Conservation (phyloP, 768 basidiomycete species). For the Pisolithus sp. region DNA sequence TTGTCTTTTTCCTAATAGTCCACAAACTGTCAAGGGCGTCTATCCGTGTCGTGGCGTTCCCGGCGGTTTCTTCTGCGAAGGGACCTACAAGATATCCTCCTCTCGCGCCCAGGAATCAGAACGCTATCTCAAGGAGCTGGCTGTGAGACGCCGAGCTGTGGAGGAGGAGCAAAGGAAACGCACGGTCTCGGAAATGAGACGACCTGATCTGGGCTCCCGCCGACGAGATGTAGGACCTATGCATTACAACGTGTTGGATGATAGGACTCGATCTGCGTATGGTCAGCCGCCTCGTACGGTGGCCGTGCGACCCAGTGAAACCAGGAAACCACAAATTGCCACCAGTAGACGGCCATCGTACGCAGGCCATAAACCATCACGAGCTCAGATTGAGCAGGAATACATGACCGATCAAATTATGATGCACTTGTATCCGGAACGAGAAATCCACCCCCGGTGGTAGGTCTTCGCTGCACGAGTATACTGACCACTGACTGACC, state of each 20-base stretch:
- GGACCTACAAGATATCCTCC: constrained; percentile 28
- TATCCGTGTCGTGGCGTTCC: constrained; percentile 29
- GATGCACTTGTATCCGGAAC: constrained; percentile 30
- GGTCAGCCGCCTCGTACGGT: constrained; percentile 1
- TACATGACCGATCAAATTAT: constrained; percentile 29
- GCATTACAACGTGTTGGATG: constrained; percentile 4
- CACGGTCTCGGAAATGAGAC: constrained; percentile 19
- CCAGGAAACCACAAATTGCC: constrained; percentile 11
- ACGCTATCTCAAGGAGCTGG: constrained; percentile 23
- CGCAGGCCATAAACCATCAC: constrained; percentile 11
- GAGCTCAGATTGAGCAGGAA: constrained; percentile 27
- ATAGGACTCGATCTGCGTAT: constrained; percentile 2
- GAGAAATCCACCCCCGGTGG: constrained; percentile 27
- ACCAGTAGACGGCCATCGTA: constrained; percentile 10
- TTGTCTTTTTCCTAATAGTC: constrained; percentile 28
- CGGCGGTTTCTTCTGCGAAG: constrained; percentile 30
- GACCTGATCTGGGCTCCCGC: constrained; percentile 16
- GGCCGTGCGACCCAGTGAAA: constrained; percentile 15
- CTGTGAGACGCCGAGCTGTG: constrained; percentile 15
- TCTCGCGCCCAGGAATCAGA: constrained; percentile 29
- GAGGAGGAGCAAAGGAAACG: constrained; percentile 28
- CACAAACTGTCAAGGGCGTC: constrained; percentile 23
- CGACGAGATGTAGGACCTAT: constrained; percentile 12
- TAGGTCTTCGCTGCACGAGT: constrained; percentile 7
- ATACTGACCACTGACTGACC: background rate